Base-by-base conservation (phyloP, 495 filamentous ascomycete species). In the Podospora anserina region DNA sequence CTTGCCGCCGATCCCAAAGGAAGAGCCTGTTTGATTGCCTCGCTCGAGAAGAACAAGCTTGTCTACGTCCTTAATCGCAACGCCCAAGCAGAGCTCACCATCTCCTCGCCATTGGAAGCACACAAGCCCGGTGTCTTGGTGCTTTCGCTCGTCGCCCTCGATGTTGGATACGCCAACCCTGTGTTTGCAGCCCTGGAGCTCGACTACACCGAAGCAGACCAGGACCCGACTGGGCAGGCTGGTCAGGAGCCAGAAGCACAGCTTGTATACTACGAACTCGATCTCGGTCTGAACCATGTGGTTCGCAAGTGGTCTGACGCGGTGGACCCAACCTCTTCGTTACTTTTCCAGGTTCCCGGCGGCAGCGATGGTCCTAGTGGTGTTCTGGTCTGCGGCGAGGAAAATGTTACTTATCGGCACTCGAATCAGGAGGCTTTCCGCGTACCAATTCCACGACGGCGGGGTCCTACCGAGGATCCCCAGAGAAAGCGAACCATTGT, bases 1-100 rank as follows among this genome's bases (percentile, higher is more conserved):
- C 84, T 99, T 20, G 95, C 93, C 2, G 90, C 90, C 9, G 96
- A 99, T 77, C 96, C 96, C 9, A 96, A 96, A 77, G 96, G 96
- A 54, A 86, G 96, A 78, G 96, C 96, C 49, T 97, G 93, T 78
- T 84, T 99, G 71, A 92, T 97, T 62, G 92, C 96, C 6, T 92
- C 93, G 9, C 85, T 95, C 67, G 96, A 99, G 80, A 99, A 99
- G 87, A 98, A 98, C 80, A 98, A 98, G 82, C 91, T 99, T 72
- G 96, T 98, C 75, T 99, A 98, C 79, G 94, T 98, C 75, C 85
- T 99, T 65, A 97, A 97, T 81, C 90, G 96, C 54, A 96, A 97
- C 80, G 87, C 93, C 53, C 92, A 97, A 80, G 93, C 92, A 39
- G 93, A 97, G 76, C 85, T 98, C 74, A 95, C 93, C 28, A 98